Evolutionary conservation across 2,329 filamentous ascomycete species (phyloP).

Genomic region (Pseudogymnoascus sp.): DNA sequence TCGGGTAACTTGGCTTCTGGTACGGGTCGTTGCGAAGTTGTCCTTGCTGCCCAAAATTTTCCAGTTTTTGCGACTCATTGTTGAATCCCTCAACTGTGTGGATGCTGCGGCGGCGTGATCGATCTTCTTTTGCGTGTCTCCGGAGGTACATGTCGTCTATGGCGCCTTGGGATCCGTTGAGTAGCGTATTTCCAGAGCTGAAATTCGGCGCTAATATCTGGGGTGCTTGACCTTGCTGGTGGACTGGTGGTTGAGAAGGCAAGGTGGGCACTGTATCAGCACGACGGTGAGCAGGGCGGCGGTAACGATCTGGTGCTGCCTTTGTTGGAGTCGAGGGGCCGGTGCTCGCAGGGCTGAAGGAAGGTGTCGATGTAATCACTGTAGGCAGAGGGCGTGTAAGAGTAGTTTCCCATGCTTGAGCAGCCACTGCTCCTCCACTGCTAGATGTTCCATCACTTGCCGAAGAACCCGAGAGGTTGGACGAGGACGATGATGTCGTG

Average conservation of each 20-base stretch:
- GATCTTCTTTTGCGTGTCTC: constrained; percentile 52
- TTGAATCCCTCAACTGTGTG: constrained; percentile 48
- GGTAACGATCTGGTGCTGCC: constrained; percentile 74
- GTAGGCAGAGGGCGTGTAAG: constrained; percentile 31
- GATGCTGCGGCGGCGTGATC: constrained; percentile 76
- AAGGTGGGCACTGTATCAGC: constrained; percentile 28
- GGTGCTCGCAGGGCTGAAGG: constrained; percentile 45
- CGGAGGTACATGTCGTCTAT: constrained; percentile 42
- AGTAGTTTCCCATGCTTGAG: constrained; percentile 12
- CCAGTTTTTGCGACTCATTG: neutral
- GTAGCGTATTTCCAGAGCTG: constrained; percentile 15
- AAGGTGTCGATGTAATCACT: constrained; percentile 38
- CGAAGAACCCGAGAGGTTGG: constrained; percentile 23
- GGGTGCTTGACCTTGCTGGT: constrained; percentile 21
- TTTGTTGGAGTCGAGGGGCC: constrained; percentile 45
- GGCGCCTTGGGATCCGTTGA: constrained; percentile 13
- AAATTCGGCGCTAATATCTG: constrained; percentile 12
- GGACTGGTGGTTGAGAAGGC: constrained; percentile 15
- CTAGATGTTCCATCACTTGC: neutral
- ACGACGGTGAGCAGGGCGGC: constrained; percentile 54
- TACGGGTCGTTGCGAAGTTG: constrained; percentile 25
- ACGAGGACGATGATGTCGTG: constrained; percentile 27
- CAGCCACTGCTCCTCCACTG: constrained; percentile 12
- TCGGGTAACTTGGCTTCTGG: constrained; percentile 26
- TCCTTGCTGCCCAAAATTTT: neutral